Evolutionary conservation across 2,329 filamentous ascomycete genomes (phyloP).

Genomic region (Talaromyces sp.): DNA sequence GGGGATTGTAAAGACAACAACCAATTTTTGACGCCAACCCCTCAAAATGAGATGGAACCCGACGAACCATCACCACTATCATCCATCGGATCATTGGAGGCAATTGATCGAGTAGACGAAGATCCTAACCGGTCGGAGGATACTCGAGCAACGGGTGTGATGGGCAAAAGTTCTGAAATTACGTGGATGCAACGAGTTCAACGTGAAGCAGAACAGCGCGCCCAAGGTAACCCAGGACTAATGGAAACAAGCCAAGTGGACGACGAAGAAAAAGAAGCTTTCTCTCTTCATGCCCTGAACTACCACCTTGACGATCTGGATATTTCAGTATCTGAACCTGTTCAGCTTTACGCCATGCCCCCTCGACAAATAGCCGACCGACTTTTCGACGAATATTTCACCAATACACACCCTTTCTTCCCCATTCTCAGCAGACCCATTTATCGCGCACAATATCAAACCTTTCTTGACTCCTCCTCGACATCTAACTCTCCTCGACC

Average conservation of each 20-base stretch:
- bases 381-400: constrained; percentile 42
- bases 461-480: constrained; percentile 26
- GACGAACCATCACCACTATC: constrained; percentile 36
- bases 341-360: constrained; percentile 47
- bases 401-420: constrained; percentile 41
- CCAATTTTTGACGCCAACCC: constrained; percentile 31
- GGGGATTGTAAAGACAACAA: constrained; percentile 19
- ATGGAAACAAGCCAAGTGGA: constrained; percentile 24
- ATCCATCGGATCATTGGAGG: constrained; percentile 47
- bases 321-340: constrained; percentile 43
- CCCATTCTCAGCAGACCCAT: constrained; percentile 41
- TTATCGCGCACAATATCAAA: constrained; percentile 40
- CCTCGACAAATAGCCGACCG: constrained; percentile 37
- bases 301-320: constrained; percentile 50
- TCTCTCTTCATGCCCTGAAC: constrained; percentile 38
- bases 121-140: constrained; percentile 44
- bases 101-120: constrained; percentile 48
- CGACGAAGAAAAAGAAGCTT: constrained; percentile 29
- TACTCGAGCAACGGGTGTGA: constrained; percentile 44
- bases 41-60: constrained; percentile 31
- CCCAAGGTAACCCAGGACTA: constrained; percentile 29
- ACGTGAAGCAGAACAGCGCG: constrained; percentile 40
- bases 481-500: constrained; percentile 26
- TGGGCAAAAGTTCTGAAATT: constrained; percentile 51
- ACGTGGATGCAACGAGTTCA: constrained; percentile 50